Evolutionary conservation across 805 yeast genomes (phyloP).

Genomic region (Scheffersomyces coipomensis): DNA sequence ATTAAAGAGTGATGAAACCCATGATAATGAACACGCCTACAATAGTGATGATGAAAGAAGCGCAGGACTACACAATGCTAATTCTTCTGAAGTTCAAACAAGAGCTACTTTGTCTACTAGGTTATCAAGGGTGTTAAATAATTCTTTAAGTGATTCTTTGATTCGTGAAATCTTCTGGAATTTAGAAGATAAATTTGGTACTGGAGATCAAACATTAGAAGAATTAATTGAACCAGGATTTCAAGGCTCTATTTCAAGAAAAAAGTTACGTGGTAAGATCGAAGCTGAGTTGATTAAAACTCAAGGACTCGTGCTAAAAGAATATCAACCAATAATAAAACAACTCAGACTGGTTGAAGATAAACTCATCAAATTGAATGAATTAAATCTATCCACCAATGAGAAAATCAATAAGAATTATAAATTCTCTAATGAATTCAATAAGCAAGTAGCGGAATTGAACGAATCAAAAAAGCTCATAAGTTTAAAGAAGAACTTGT

Average conservation of each 20-base stretch:
- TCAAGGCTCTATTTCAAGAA: slow-evolving; percentile 59
- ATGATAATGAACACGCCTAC: slow-evolving; percentile 1
- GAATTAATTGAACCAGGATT: slow-evolving; percentile 46
- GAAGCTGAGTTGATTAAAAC: slow-evolving; percentile 60
- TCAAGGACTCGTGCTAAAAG: slow-evolving; percentile 38
- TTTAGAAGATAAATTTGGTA: slow-evolving; percentile 28
- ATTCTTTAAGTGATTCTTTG: slow-evolving; percentile 37
- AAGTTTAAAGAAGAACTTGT: slow-evolving; percentile 49
- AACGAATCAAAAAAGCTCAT: slow-evolving; percentile 30
- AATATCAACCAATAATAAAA: slow-evolving; percentile 28
- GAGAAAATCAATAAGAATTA: slow-evolving; percentile 32
- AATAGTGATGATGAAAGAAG: not conserved
- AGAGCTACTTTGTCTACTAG: slow-evolving; percentile 37
- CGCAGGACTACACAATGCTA: not conserved
- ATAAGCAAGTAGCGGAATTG: slow-evolving; percentile 21
- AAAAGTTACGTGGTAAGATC: slow-evolving; percentile 56
- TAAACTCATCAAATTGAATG: slow-evolving; percentile 17
- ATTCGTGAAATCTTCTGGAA: slow-evolving; percentile 32
- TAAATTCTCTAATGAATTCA: slow-evolving; percentile 19
- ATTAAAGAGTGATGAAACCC: slow-evolving; percentile 15
- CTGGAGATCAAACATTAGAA: slow-evolving; percentile 20
- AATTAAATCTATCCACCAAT: slow-evolving; percentile 32
- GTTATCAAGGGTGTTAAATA: slow-evolving; percentile 48
- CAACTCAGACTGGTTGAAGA: slow-evolving; percentile 21
- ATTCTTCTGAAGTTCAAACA: not conserved